Evolutionary conservation across 495 filamentous ascomycete species (phyloP).

Genomic region (Halenospora varia): DNA sequence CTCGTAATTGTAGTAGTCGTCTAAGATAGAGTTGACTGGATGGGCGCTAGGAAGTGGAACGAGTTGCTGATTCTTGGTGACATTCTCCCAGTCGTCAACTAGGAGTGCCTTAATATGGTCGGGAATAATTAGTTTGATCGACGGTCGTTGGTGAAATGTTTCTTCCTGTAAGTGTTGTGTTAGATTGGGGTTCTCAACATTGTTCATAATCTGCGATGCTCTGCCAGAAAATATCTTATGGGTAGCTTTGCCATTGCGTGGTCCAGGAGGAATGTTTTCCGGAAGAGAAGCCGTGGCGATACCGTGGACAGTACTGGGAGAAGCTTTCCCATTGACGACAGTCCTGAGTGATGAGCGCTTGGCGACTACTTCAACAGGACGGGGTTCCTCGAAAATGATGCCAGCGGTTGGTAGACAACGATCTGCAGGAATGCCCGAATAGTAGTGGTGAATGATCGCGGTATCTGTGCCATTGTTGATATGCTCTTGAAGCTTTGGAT

Average conservation of each 20-base stretch:
- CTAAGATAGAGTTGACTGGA: slow-evolving; percentile 71
- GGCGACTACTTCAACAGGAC: not conserved
- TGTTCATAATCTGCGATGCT: no score
- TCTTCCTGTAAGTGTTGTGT: slow-evolving; percentile 64
- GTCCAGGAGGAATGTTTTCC: no score
- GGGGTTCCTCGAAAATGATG: no score
- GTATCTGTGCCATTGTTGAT: slow-evolving; percentile 13
- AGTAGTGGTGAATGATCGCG: slow-evolving; percentile 17
- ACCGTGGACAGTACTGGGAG: no score
- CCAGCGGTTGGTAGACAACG: slow-evolving; percentile 30
- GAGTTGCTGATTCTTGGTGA: slow-evolving; percentile 88
- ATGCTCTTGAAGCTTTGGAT: slow-evolving; percentile 10
- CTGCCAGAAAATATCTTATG: no score
- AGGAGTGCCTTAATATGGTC: slow-evolving; percentile 85
- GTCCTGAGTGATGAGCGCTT: not conserved
- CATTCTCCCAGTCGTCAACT: slow-evolving; percentile 98
- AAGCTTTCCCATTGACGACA: no score
- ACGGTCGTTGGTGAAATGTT: slow-evolving; percentile 69
- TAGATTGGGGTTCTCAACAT: slow-evolving; percentile 21
- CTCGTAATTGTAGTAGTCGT: slow-evolving; percentile 71
- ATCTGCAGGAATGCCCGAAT: slow-evolving; percentile 10
- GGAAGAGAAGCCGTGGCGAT: no score
- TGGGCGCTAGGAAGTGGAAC: slow-evolving; percentile 75
- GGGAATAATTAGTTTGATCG: slow-evolving; percentile 75
- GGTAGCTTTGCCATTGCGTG: no score